Percentiles rank a stretch among this genome's conserved stretches.
phyloP scores from a whole-genome alignment of 108 stramenopile species.

The Cyclotella baltica region DNA sequence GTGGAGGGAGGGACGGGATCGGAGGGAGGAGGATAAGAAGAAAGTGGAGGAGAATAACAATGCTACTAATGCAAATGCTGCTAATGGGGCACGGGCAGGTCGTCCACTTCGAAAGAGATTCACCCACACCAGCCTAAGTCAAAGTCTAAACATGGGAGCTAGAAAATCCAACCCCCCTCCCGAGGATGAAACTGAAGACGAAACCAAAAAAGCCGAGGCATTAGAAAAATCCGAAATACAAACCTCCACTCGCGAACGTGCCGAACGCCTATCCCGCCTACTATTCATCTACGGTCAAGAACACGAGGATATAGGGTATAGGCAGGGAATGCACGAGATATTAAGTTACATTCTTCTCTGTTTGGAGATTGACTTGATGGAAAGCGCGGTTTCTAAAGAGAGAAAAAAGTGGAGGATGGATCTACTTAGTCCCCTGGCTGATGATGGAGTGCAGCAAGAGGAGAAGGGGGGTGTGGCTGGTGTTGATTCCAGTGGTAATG shows the following conservation, averaged over 20 bases:
- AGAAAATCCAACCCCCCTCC: not conserved
- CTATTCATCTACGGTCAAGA: constrained; percentile 60
- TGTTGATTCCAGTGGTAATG: constrained; percentile 42
- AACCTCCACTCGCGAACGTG: constrained; percentile 41
- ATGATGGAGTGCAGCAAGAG: not conserved
- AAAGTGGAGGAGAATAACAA: not conserved
- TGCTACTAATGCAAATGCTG: not conserved
- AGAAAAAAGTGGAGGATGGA: constrained; percentile 13
- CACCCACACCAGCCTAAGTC: not conserved
- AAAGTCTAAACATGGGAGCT: not conserved
- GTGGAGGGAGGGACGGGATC: not conserved
- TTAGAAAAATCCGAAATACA: constrained; percentile 25
- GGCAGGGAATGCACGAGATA: constrained; percentile 92
- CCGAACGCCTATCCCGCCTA: constrained; percentile 41
- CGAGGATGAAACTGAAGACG: constrained; percentile 18
- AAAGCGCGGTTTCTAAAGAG: constrained; percentile 12
- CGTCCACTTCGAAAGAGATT: not conserved
- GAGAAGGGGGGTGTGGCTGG: constrained; percentile 35
- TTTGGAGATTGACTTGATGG: constrained; percentile 68
- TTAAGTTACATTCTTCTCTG: constrained; percentile 71
- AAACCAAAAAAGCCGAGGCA: constrained; percentile 6
- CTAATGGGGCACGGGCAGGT: not conserved
- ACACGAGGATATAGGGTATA: constrained; percentile 76
- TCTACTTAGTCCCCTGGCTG: not conserved
- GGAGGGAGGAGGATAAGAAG: not conserved